Evolutionary conservation across 352 stramenopile species (phyloP).

Genomic region (Phytophthora hybrid): DNA sequence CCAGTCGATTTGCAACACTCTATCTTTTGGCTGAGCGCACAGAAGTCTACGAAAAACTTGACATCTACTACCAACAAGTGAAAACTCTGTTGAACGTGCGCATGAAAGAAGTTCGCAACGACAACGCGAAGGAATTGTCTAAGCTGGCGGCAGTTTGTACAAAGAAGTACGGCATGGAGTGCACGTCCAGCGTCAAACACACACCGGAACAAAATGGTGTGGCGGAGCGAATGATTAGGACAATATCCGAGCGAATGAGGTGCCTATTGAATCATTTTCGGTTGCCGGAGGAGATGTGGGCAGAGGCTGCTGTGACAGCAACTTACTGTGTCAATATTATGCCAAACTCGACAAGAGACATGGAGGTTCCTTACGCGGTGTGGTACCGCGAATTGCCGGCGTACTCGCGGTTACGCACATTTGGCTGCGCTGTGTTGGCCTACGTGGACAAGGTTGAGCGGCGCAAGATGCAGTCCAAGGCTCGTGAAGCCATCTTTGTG

Average conservation of each 20-base stretch:
- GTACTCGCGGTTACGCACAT: constrained; percentile 3
- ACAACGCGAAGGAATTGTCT: constrained; percentile 29
- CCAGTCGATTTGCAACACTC: constrained; percentile 16
- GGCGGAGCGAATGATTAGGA: constrained; percentile 24
- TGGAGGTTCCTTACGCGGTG: constrained; percentile 21
- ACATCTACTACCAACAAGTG: constrained; percentile 23
- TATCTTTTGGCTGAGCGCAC: constrained; percentile 20
- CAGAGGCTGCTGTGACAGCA: constrained; percentile 22
- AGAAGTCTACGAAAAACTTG: constrained; percentile 31
- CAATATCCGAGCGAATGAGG: constrained; percentile 23
- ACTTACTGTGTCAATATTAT: constrained; percentile 35
- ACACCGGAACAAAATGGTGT: constrained; percentile 31
- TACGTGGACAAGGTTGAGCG: constrained; percentile 19
- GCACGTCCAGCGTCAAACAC: constrained; percentile 20
- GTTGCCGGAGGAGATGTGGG: constrained; percentile 24
- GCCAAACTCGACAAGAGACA: constrained; percentile 6
- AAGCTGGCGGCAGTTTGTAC: constrained; percentile 2
- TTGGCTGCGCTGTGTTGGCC: constrained; percentile 9
- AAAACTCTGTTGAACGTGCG: constrained; percentile 20
- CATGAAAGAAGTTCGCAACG: constrained; percentile 25
- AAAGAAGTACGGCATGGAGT: constrained; percentile 30
- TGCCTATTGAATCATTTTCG: constrained; percentile 30
- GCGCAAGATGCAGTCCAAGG: constrained; percentile 20
- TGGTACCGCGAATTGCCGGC: constrained; percentile 11
- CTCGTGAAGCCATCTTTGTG: constrained; percentile 7